Evolutionary conservation across 305 asterid genomes (phyloP), one percentile per base, ranked within the genome.

Genomic region (Fraxinus ornus): DNA sequence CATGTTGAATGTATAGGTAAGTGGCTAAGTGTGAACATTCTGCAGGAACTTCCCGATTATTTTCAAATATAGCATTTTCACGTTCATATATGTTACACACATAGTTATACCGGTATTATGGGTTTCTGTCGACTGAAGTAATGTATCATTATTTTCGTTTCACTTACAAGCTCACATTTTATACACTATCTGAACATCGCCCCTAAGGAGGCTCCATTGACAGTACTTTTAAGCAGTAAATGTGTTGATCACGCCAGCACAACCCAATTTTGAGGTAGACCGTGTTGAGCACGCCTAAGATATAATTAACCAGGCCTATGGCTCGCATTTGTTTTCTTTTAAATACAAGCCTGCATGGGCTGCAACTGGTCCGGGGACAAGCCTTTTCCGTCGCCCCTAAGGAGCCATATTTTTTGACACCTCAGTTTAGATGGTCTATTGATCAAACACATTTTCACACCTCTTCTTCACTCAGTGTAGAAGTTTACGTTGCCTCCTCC

Each of bases 1-100:
- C 95, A 88, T 57, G 89, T 85, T 7, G 90, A 91, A 5, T 90
- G 95, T 30, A 90, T 93, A 70, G 93, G 89, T 81, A 88, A 86
- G 44, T 91, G 95, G 97, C 70, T 93, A 28, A 78, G 87, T 78
- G 74, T 84, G 78, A 91, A 87, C 47, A 86, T 70, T 90, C 55
- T 91, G 97, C 82, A 85, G 97, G 82, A 78, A 55, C 74, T 79
- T 79, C 76, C 89, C 86, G 80, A 83, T 47, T 89, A 76, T 77
- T 2, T 21, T 30, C 30, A 68, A 10, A 5, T 82, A 79, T 49
- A 9, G 17, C 32, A 24, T 22, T 7, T 19, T 62, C 19, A 22
- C 22, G 15, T 44, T 3, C 17, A 12, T 12, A 44, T 10, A 12
- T 39, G 5, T n/a, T 32, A 32, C 35, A 32, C 17, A 10, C 1